Evolutionary conservation across 208 protist genomes (phyloP), one percentile per base, ranked within the genome.

Genomic region (Crithidia thermophila): DNA sequence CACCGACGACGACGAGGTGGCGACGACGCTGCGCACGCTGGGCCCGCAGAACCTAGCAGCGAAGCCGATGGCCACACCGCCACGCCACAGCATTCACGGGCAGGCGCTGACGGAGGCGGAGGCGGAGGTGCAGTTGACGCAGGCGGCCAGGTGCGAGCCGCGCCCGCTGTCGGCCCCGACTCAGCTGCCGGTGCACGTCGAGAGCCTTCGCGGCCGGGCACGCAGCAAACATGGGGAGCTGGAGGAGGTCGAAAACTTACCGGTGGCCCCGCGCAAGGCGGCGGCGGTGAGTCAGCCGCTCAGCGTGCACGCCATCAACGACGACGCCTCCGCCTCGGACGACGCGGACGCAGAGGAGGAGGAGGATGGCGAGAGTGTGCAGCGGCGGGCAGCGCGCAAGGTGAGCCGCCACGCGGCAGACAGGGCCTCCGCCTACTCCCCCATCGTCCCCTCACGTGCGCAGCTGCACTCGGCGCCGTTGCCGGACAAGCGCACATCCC

Each of bases 1-100:
- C 31, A 55, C 51, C 13, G 64, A 56, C 43, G 55, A 18, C 5
- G 64, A 70, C 36, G 34, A 57, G 55, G 28, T 37, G 45, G 27
- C 40, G 27, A 56, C 27, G 16, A 30, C 39, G 31, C 45, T 71
- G n/a, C 33, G 57, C 5, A 71, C 55, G 31, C 7, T 60, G 5
- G 30, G 23, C 18, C 28, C 45, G 20, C 30, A 45, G 36, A 34
- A 28, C 20, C 27, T 59, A 18, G 13, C 25, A 10, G 18, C 36
- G 0, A 33, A 45, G 37, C 47, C 33, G 5, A 27, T 47, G 14
- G 5, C 18, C 16, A 21, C 36, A 16, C 49, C 47, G n/a, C 51
- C 60, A 39, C 50, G 50, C 20, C 36, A 39, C 20, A 67, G 50
- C 21, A 40, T 67, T 14, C 52, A 51, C 20, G 50, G 50, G 36